Base-by-base conservation (phyloP, 2,329 filamentous ascomycete species). In the Myriosclerotinia curreyana region DNA sequence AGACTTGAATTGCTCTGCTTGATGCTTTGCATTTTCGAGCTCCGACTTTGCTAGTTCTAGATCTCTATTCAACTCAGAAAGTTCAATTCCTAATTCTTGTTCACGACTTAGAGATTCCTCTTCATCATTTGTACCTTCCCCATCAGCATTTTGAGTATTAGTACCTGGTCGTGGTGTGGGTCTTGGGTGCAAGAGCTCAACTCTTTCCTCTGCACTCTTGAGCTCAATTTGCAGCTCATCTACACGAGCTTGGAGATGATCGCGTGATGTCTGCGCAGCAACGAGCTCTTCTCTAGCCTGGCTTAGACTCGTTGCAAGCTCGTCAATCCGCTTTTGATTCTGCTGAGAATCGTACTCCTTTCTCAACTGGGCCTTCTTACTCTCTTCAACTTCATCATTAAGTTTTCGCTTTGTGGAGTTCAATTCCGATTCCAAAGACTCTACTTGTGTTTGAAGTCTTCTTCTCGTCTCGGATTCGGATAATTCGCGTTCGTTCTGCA, bases 281-380 rank as follows among this genome's bases (percentile, higher is more conserved):
- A 95, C 86, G 60, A 96, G 84, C 71, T 97, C 92, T 75, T 98
- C 93, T 52, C 94, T 91, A 59, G 88, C 86, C 66, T 92, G 86
- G 69, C 91, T 83, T 49, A 97, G 80, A 71, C 86, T 94, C 40
- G 87, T 82, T 67, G 94, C 89, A 53, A 99, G 84, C 72, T 98
- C 94, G 69, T 99, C 94, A 66, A 98, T 95, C 60, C 93, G 87
- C 76, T 92, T 95, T 75, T 96, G 92, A 59, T 85, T 87, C 74
- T 98, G 92, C 69, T 92, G 89, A 50, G 89, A 85, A 66, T 99
- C 95, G 68, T 91, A 97, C 73, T 98, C 94, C 72, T 96, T 92
- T 64, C 94, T 87, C 59, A 95, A 80, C 66, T 90, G 83, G 42
- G 90, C 79, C 75, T 96, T 94, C 80, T 93, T 96, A 69, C 82